Conservation (phyloP, 2,329 filamentous ascomycete genomes). For the Colletotrichum nymphaeae region DNA sequence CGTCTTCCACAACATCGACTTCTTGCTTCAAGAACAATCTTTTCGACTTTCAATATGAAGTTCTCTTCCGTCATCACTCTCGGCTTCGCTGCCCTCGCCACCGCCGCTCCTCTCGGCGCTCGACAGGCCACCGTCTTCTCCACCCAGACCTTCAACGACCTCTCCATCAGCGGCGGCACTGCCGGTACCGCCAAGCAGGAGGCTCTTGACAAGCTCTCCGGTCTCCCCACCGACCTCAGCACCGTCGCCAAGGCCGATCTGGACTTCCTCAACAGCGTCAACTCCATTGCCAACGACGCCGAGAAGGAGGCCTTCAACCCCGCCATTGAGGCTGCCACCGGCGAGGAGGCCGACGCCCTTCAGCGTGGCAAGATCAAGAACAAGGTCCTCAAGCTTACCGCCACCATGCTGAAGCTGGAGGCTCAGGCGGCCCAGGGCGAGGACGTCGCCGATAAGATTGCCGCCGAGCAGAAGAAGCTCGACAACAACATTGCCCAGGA, state of each 20-base stretch:
- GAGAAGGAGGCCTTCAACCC: slow-evolving; percentile 65
- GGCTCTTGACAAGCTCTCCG: slow-evolving; percentile 52
- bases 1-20: not conserved
- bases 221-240: slow-evolving; percentile 53
- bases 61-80: slow-evolving; percentile 46
- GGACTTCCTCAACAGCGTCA: slow-evolving; percentile 60
- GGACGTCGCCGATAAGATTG: slow-evolving; percentile 56
- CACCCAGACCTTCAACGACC: slow-evolving; percentile 52
- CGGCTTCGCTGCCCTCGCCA: slow-evolving; percentile 41
- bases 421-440: slow-evolving; percentile 63
- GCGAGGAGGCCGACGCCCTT: slow-evolving; percentile 59
- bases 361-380: slow-evolving; percentile 69
- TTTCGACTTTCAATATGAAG: slow-evolving; percentile 43
- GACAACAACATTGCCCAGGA: slow-evolving; percentile 64
- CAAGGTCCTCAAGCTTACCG: slow-evolving; percentile 69
- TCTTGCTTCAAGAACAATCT: not conserved
- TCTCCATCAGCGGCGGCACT: slow-evolving; percentile 59
- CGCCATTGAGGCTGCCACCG: slow-evolving; percentile 60
- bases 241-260: slow-evolving; percentile 59
- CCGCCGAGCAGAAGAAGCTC: slow-evolving; percentile 61
- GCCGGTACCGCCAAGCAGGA: slow-evolving; percentile 58
- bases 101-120: slow-evolving; percentile 43
- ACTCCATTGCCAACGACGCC: slow-evolving; percentile 64
- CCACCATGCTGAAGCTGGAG: slow-evolving; percentile 61
- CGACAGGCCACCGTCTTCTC: slow-evolving; percentile 45